Evolutionary conservation across 2,329 filamentous ascomycete genomes (phyloP).

Genomic region (Samsoniella hepiali): DNA sequence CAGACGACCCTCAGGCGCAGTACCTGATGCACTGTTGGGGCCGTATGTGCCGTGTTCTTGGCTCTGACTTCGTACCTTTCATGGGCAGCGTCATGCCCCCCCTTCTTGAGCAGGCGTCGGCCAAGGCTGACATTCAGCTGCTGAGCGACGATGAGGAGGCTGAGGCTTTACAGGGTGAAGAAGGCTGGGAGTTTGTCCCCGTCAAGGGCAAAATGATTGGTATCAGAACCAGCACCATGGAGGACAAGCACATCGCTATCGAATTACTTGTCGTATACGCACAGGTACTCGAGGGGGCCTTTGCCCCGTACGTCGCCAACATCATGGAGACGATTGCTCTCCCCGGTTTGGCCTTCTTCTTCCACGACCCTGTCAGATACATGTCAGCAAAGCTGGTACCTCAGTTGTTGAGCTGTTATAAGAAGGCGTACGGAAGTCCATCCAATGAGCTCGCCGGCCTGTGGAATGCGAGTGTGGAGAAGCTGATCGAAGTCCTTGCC

Average conservation of each 20-base stretch:
- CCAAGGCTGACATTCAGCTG: constrained; percentile 95
- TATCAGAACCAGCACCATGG: constrained; percentile 93
- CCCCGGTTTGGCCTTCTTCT: constrained; percentile 94
- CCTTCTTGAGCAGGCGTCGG: constrained; percentile 82
- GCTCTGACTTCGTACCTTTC: constrained; percentile 87
- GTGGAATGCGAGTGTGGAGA: constrained; percentile 82
- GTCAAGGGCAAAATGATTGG: constrained; percentile 98
- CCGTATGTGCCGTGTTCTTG: constrained; percentile 94
- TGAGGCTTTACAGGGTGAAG: constrained; percentile 87
- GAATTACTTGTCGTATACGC: constrained; percentile 97
- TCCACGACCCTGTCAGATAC: constrained; percentile 95
- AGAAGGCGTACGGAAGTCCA: constrained; percentile 79
- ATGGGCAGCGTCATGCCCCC: constrained; percentile 92
- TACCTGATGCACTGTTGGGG: constrained; percentile 99
- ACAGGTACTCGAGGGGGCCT: constrained; percentile 87
- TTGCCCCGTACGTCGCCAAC: constrained; percentile 85
- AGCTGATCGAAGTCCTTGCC: constrained; percentile 87
- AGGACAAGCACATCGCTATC: constrained; percentile 99
- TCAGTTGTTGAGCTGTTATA: constrained; percentile 88
- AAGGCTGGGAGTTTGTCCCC: constrained; percentile 96
- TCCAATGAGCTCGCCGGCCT: constrained; percentile 77
- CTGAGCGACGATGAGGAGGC: constrained; percentile 94
- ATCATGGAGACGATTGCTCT: constrained; percentile 97
- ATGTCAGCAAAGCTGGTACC: constrained; percentile 94
- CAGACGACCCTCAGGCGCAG: constrained; percentile 93